These are phyloP conservation scores for Kappamyces sp. DNA, from an alignment of 192 early-diverging fungal genomes.

Conservation along the genomic window DNA sequence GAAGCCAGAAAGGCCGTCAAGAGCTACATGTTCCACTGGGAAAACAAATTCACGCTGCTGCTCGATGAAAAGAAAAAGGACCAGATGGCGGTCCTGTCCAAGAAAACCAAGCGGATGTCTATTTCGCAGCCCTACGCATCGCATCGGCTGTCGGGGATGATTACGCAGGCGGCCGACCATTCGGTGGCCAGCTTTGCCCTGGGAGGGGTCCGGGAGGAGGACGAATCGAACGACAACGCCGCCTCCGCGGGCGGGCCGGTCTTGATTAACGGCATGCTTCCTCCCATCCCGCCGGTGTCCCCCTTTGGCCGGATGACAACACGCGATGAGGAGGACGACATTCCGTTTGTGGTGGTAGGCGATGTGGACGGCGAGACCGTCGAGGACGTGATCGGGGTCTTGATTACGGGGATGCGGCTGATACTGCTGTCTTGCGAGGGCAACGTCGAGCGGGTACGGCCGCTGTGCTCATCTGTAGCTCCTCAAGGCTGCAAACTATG, in stretches of 20 bases:
- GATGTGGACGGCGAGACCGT: conserved; percentile 36
- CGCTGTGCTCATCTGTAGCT: conserved; percentile 20
- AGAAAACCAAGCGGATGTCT: not conserved
- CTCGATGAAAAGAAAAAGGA: conserved; percentile 19
- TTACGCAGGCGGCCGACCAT: conserved; percentile 9
- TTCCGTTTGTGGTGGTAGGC: conserved; percentile 16
- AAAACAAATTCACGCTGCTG: conserved; percentile 24
- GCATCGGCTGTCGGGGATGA: conserved; percentile 8
- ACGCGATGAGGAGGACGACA: not conserved
- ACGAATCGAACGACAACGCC: too few relatives aligned
- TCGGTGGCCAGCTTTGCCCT: too few relatives aligned
- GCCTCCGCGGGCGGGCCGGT: too few relatives aligned
- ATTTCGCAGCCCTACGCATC: conserved; percentile 3
- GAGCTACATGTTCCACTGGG: conserved; percentile 37
- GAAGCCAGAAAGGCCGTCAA: conserved; percentile 32
- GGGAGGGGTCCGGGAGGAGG: too few relatives aligned
- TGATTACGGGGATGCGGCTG: conserved; percentile 33
- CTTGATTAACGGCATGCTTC: too few relatives aligned
- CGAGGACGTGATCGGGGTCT: conserved; percentile 40
- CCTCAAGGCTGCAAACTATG: conserved; percentile 28
- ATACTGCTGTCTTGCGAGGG: conserved; percentile 24
- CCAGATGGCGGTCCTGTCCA: not conserved
- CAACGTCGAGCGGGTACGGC: conserved; percentile 31
- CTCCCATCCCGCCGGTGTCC: too few relatives aligned
- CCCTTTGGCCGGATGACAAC: too few relatives aligned